Conservation (phyloP, 305 asterid species). For the Fraxinus latifolia region DNA sequence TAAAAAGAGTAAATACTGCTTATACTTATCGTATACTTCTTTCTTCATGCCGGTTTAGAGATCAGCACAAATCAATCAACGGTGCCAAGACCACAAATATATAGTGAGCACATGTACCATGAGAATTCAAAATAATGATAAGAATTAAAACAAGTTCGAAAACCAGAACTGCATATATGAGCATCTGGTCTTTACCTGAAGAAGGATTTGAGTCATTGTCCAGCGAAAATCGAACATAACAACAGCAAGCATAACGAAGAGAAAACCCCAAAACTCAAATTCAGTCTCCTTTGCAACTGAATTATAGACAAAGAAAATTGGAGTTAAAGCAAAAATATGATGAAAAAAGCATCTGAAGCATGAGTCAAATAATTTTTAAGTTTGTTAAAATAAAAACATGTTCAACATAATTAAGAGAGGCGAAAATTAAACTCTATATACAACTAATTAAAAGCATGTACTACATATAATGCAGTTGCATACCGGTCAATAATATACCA, state of each 20-base stretch:
- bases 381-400: not conserved
- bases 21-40: constrained; percentile 85
- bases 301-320: constrained; percentile 22
- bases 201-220: constrained; percentile 99
- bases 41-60: constrained; percentile 60
- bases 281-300: constrained; percentile 96
- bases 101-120: constrained; percentile 27
- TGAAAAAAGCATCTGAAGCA: not conserved
- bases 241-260: constrained; percentile 96
- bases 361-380: not conserved
- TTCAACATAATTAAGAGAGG: not conserved
- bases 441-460: not conserved
- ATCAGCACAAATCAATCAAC: constrained; percentile 42
- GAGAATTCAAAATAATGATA: constrained; percentile 16
- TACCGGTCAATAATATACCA: constrained; percentile 94
- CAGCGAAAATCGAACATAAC: constrained; percentile 98
- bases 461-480: constrained; percentile 9
- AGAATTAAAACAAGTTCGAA: constrained; percentile 17
- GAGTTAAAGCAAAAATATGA: not conserved
- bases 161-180: constrained; percentile 14
- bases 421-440: not conserved
- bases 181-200: constrained; percentile 59
- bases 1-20: constrained; percentile 6
- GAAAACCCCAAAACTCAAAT: constrained; percentile 94
- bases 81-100: constrained; percentile 28